A percentile compares a stretch with the other conserved stretches of the same genome.
Evolutionary conservation across 768 basidiomycete species (phyloP).

Genomic region (Cubamyces sp.): DNA sequence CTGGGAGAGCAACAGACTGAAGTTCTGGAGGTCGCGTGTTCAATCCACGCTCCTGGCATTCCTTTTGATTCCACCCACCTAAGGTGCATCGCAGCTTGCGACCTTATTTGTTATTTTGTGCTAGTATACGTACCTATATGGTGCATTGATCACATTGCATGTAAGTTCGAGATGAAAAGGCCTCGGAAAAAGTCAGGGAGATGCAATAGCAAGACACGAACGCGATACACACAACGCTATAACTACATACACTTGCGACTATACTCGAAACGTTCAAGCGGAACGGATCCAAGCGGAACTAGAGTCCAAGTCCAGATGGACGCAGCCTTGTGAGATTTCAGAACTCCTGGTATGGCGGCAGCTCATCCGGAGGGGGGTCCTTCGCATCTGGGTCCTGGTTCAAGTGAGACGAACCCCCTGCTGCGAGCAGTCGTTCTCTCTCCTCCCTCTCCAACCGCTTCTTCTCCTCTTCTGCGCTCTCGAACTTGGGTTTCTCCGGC

Average conservation of each 20-base stretch:
- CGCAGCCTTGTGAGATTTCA: slow-evolving; percentile 10
- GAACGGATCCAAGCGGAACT: too few relatives aligned
- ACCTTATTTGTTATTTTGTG: too few relatives aligned
- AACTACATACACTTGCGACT: too few relatives aligned
- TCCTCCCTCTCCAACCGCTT: slow-evolving; percentile 56
- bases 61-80: neutral
- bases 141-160: too few relatives aligned
- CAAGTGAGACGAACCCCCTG: slow-evolving; percentile 18
- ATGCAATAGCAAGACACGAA: too few relatives aligned
- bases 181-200: too few relatives aligned
- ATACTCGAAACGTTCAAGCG: neutral
- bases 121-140: too few relatives aligned
- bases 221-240: too few relatives aligned
- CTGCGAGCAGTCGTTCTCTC: slow-evolving; percentile 49
- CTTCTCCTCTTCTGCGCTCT: slow-evolving; percentile 71
- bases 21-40: slow-evolving; percentile 26
- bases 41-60: slow-evolving; percentile 6
- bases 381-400: slow-evolving; percentile 10
- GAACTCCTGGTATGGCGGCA: slow-evolving; percentile 51
- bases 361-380: slow-evolving; percentile 33
- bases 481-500: slow-evolving; percentile 36
- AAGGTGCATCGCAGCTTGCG: too few relatives aligned
- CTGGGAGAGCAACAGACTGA: slow-evolving; percentile 42
- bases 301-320: neutral
- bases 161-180: too few relatives aligned